Evolutionary conservation across 768 basidiomycete genomes (phyloP), one percentile per base, ranked within the genome.

Genomic region (Kwoniella dejecticola): DNA sequence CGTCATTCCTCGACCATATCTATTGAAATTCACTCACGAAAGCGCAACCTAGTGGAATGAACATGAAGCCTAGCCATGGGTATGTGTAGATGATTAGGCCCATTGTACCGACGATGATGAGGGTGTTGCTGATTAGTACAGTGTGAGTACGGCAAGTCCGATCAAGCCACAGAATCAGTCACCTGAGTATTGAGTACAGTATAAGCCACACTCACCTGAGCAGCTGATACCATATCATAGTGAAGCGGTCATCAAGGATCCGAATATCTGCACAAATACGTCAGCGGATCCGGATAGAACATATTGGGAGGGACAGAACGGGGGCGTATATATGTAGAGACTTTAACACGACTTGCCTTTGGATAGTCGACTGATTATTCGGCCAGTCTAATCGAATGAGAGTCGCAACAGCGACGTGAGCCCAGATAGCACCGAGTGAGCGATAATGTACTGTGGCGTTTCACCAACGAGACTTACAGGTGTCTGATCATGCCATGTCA

Each of bases 401-500:
- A 47, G 26, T 7, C 29, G 12, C 5, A 6, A 55, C 29, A 46
- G 10, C 38, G 11, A 45, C 36, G 17, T 8, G 17, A 45, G 54
- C 8, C 7, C 33, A 40, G 21, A 13, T 26, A 41, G 27, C 30
- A 8, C 11, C 27, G 19, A n/a, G n/a, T n/a, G n/a, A n/a, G n/a
- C n/a, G n/a, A n/a, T n/a, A n/a, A n/a, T n/a, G n/a, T n/a, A n/a
- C n/a, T 36, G 33, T 7, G 33, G 33, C 33, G 15, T 15, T 7
- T 7, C 7, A 7, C 15, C 7, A 36, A 36, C 7, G 33, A 7
- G 15, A 66, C 57, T 63, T 53, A 66, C 64, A 19, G 63, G 64
- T 0, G 88, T 89, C 0, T 86, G 87, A 71, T 89, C 89, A 70
- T 88, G 89, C 80, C 89, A 89, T 1, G 85, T 83, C 0, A 82